A percentile compares a stretch with the other conserved stretches of the same genome.
Evolutionary conservation across 78 protist species (phyloP).

Genomic region (Guillardia theta): DNA sequence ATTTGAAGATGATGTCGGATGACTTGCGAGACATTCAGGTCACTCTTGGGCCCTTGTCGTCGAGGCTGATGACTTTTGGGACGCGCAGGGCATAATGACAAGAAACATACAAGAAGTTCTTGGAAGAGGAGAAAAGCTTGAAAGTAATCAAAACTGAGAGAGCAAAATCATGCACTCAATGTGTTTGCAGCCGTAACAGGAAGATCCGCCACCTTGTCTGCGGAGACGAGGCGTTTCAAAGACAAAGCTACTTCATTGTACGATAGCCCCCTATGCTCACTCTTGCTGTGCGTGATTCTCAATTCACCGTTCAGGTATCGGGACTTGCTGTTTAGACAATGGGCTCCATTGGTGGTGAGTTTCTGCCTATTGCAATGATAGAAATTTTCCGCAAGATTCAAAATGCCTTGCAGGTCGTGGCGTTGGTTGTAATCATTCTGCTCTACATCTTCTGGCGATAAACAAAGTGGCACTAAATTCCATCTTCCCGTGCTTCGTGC

Average conservation of each 20-base stretch:
- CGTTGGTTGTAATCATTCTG: neutral
- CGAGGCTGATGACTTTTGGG: neutral
- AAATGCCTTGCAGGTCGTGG: neutral
- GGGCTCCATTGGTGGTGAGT: neutral
- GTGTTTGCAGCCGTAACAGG: neutral
- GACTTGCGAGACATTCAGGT: neutral
- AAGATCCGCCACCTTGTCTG: neutral
- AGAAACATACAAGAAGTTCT: constrained; percentile 26
- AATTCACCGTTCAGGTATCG: neutral
- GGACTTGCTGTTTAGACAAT: neutral
- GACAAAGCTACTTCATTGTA: neutral
- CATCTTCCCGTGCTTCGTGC: too few relatives aligned
- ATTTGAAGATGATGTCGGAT: neutral
- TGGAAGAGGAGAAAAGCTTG: neutral
- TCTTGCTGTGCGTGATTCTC: neutral
- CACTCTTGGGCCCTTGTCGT: neutral
- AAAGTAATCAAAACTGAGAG: neutral
- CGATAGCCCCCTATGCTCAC: neutral
- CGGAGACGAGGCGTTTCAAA: neutral
- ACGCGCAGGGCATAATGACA: neutral
- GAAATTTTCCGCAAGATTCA: neutral
- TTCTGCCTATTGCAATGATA: neutral
- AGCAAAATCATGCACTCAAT: neutral
- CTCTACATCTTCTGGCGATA: neutral
- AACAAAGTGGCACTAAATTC: too few relatives aligned